Evolutionary conservation across 768 basidiomycete species (phyloP), one percentile per base, ranked within the genome.

Genomic region (Tulasnella sp.): DNA sequence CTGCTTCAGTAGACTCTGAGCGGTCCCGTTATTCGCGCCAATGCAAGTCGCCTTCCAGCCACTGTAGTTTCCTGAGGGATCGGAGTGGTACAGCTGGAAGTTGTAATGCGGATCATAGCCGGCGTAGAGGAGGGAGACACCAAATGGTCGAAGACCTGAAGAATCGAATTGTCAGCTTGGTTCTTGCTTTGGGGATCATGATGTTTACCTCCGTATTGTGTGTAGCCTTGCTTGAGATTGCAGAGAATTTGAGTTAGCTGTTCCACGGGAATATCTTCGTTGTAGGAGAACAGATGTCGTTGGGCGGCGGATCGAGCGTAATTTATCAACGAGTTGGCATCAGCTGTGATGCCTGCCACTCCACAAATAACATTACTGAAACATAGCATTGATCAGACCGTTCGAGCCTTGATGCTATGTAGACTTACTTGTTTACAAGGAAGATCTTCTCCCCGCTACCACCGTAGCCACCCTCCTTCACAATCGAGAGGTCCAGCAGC

Each of bases 391-490:
- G 14, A 11, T 47, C 29, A 66, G 64, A 37, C 2, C 67, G 6
- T 47, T 69, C 22, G 19, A n/a, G 19, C 35, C 1, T 34, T 29
- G 37, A 70, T 42, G n/a, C 16, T 42, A 35, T 12, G 9, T 29
- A 35, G 19, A 76, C 83, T 72, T 71, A 84, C 83, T 82, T 83
- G 83, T 98, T 99, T 76, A 98, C 84, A 65, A 97, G 79, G 81
- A 92, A 98, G 81, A 99, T 92, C 87, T 99, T 99, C 86, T 99
- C 96, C 68, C 94, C 94, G 77, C 93, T 95, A 22, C 95, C 97
- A 8, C 95, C 95, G 74, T 94, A 95, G 41, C 92, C 92, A 65
- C 90, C 91, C 44, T 91, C 91, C 79, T 92, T 95, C 59, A 89
- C 86, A 66, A 86, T 86, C 22, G 91, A 90, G 40, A 97, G 86